Conservation (phyloP, 169 alveolate species). For the Plasmodium ovale region DNA sequence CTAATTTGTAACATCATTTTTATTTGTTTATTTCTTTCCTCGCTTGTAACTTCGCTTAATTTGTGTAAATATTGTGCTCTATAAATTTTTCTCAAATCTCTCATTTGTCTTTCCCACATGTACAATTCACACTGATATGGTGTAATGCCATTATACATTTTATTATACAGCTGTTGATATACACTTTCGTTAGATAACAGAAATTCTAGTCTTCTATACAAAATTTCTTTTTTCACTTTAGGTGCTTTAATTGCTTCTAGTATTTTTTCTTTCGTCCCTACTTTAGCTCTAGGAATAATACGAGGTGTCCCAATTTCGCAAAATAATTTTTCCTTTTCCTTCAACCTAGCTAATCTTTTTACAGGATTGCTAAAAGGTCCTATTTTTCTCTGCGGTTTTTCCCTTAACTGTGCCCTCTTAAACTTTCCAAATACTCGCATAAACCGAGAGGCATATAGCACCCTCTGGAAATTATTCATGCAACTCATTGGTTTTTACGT, state of each 20-base stretch:
- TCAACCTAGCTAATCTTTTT: conserved; percentile 82
- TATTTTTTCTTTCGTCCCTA: conserved; percentile 66
- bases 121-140: conserved; percentile 88
- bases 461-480: conserved; percentile 72
- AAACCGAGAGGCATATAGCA: conserved; percentile 79
- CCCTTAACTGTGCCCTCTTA: conserved; percentile 89
- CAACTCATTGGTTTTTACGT: conserved; percentile 39
- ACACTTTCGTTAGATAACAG: conserved; percentile 83
- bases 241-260: conserved; percentile 84
- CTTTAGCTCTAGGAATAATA: conserved; percentile 82
- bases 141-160: conserved; percentile 87
- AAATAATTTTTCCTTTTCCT: conserved; percentile 86
- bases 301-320: conserved; percentile 86
- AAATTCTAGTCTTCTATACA: conserved; percentile 85
- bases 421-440: conserved; percentile 82
- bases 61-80: conserved; percentile 89
- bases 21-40: conserved; percentile 84
- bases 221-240: conserved; percentile 81
- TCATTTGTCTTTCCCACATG: conserved; percentile 91
- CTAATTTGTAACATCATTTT: conserved; percentile 71
- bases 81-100: conserved; percentile 85
- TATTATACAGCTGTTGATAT: conserved; percentile 85
- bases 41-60: conserved; percentile 85
- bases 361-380: conserved; percentile 89
- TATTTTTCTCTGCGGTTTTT: conserved; percentile 85